A percentile compares a stretch with the other conserved stretches of the same genome.
Evolutionary conservation across 1,284 basidiomycete genomes (phyloP).

Genomic region (Apiotrichum mycotoxinovorans): DNA sequence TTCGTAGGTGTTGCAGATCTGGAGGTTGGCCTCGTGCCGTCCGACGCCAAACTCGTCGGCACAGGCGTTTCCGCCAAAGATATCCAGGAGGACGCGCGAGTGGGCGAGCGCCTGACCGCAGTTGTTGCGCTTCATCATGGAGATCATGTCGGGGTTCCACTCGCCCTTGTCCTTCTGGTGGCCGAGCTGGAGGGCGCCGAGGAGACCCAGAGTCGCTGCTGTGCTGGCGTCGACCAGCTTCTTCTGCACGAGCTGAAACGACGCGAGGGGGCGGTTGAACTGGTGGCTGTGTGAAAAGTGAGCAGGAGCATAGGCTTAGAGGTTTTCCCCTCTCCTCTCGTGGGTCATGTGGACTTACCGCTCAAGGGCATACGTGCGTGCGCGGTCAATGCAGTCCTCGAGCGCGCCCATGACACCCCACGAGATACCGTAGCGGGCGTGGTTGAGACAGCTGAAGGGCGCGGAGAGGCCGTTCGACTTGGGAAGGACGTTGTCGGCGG

Average conservation of each 20-base stretch:
- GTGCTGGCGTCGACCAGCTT: slow-evolving; percentile 91
- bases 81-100: slow-evolving; percentile 72
- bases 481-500: slow-evolving; percentile 69
- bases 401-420: slow-evolving; percentile 94
- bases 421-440: slow-evolving; percentile 83
- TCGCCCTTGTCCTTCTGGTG: slow-evolving; percentile 78
- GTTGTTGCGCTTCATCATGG: slow-evolving; percentile 92
- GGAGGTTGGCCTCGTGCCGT: slow-evolving; percentile 83
- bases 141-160: slow-evolving; percentile 88
- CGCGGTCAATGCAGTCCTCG: slow-evolving; percentile 79
- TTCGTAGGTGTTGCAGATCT: slow-evolving; percentile 90
- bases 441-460: slow-evolving; percentile 88
- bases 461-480: slow-evolving; percentile 70
- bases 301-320: no score
- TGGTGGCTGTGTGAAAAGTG: slow-evolving; percentile 57
- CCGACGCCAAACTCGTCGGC: slow-evolving; percentile 87
- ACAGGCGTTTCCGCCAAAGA: slow-evolving; percentile 85
- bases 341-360: slow-evolving; percentile 48
- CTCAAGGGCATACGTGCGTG: slow-evolving; percentile 82
- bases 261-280: slow-evolving; percentile 83
- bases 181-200: slow-evolving; percentile 75
- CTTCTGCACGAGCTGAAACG: slow-evolving; percentile 95
- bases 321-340: no score
- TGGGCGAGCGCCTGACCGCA: slow-evolving; percentile 87
- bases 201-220: slow-evolving; percentile 75